These are phyloP conservation scores for Talaromyces sp. DNA, from an alignment of 2,329 filamentous ascomycete species.

Conservation along the genomic window DNA sequence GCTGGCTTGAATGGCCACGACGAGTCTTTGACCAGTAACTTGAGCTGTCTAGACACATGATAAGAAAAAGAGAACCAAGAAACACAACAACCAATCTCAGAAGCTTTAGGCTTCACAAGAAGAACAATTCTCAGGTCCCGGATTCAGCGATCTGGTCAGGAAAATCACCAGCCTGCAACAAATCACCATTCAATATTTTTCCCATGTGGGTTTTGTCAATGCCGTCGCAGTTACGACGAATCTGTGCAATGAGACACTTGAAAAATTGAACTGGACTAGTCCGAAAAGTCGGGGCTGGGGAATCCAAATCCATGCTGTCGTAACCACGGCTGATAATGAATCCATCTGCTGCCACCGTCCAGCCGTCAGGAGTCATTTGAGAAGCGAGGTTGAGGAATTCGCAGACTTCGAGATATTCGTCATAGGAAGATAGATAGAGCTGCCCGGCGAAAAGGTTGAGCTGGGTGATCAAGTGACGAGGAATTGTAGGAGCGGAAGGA, in stretches of 20 bases:
- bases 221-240: conserved; percentile 4
- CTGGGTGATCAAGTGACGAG: not conserved
- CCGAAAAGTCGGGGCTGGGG: not conserved
- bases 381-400: conserved; percentile 7
- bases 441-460: conserved; percentile 6
- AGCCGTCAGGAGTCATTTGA: conserved; percentile 1
- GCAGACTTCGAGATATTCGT: not conserved
- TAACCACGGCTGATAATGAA: not conserved
- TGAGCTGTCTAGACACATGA: not conserved
- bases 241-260: not conserved
- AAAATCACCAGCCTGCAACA: not conserved
- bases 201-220: conserved; percentile 7
- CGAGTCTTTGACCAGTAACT: not conserved
- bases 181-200: conserved; percentile 2
- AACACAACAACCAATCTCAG: not conserved
- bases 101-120: not conserved
- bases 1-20: not conserved
- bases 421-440: not conserved
- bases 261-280: not conserved
- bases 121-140: not conserved
- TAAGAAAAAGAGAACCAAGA: not conserved
- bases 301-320: not conserved
- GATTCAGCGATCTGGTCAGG: no score
- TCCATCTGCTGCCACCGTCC: conserved; percentile 1
- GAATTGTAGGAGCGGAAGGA: not conserved